phyloP scores from a whole-genome alignment of 306 rosid species.

The Cercis canadensis region DNA sequence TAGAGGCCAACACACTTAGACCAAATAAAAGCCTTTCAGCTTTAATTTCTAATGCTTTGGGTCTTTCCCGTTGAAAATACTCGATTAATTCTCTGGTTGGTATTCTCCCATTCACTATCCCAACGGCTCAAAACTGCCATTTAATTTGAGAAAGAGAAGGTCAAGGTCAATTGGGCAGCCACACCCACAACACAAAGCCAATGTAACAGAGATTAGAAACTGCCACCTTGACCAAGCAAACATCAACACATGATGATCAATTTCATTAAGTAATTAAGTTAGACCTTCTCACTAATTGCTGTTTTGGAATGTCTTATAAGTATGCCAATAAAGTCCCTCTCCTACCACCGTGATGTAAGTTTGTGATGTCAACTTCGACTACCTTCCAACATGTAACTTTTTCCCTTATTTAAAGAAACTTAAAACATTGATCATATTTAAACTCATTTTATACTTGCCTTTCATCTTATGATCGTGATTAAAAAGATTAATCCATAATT shows the following conservation, averaged over 20 bases:
- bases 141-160: background rate
- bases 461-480: too few relatives aligned
- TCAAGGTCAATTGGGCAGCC: slow-evolving; percentile 42
- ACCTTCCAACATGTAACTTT: slow-evolving; percentile 32
- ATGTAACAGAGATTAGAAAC: background rate
- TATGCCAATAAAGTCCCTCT: slow-evolving; percentile 26
- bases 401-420: too few relatives aligned
- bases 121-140: slow-evolving; percentile 54
- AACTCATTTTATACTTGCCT: too few relatives aligned
- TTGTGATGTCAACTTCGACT: slow-evolving; percentile 42
- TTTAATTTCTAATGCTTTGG: slow-evolving; percentile 22
- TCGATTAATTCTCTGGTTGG: slow-evolving; percentile 41
- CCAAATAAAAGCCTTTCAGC: background rate
- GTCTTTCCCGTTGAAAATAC: slow-evolving; percentile 25
- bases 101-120: slow-evolving; percentile 43
- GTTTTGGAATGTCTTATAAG: slow-evolving; percentile 29
- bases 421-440: too few relatives aligned
- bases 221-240: slow-evolving; percentile 20
- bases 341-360: slow-evolving; percentile 41
- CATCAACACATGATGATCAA: too few relatives aligned
- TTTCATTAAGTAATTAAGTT: slow-evolving; percentile 37
- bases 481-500: too few relatives aligned
- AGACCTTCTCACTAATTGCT: slow-evolving; percentile 7
- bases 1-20: background rate
- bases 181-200: background rate